These are phyloP conservation scores for Apiospora phragmitis DNA, from an alignment of 2,329 filamentous ascomycete genomes.

Conservation along the genomic window DNA sequence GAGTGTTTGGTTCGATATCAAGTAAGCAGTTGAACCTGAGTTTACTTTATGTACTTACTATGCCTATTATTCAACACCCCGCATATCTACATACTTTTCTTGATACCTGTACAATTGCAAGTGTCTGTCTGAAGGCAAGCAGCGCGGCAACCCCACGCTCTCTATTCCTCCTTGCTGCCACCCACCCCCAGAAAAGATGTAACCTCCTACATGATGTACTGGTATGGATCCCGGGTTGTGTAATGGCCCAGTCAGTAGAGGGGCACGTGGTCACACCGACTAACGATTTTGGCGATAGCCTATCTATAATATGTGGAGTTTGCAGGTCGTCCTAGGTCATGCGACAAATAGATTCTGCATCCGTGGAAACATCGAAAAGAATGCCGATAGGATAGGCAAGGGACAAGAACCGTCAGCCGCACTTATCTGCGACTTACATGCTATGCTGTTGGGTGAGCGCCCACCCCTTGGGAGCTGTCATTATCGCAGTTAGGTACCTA, in stretches of 20 bases:
- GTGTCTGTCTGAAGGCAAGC: not conserved
- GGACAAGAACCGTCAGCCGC: slow-evolving; percentile 1
- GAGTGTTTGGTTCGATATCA: not conserved
- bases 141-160: not conserved
- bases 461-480: not conserved
- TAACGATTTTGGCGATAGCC: slow-evolving; percentile 1
- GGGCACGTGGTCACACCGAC: slow-evolving; percentile 3
- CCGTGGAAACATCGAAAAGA: not conserved
- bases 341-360: slow-evolving; percentile 7
- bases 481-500: not conserved
- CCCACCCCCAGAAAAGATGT: not conserved
- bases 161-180: not conserved
- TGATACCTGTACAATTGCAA: not conserved
- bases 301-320: slow-evolving; percentile 3
- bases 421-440: not conserved
- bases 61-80: not conserved
- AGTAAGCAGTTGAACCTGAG: not conserved
- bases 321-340: slow-evolving; percentile 7
- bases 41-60: not conserved
- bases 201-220: not conserved
- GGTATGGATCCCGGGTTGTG: not conserved
- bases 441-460: not conserved
- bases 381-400: slow-evolving; percentile 3
- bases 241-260: slow-evolving; percentile 1
- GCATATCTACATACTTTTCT: not conserved